Base-by-base conservation (phyloP, 2,329 filamentous ascomycete genomes). In the Sodiomyces alkalinus region DNA sequence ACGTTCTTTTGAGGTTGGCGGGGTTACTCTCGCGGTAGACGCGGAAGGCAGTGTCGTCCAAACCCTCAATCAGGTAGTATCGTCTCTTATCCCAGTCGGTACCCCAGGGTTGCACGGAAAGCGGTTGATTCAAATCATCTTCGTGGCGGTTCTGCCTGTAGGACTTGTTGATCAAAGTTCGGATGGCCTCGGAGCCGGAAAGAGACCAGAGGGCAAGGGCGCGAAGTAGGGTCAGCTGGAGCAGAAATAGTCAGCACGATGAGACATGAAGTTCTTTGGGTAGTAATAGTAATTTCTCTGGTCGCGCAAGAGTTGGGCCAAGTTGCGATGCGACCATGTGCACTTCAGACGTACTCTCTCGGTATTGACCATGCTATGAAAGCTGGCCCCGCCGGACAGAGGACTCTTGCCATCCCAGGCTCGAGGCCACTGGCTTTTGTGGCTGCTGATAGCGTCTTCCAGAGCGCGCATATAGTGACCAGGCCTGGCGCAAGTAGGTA, bases 11-110 rank as follows among this genome's bases (percentile, higher is more conserved):
- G 25, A 79, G 69, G 18, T 77, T 67, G 5, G 74, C 74, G 9
- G 82, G 79, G 44, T 92, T 92, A 53, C 81, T 87, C 54, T 98
- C 90, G 29, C 90, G 71, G 51, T 98, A 98, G 24, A 98, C 70
- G 37, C 90, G 73, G 52, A 98, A 98, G 36, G 80, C 70, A 4
- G 87, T 96, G 52, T 98, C 86, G 42, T 96, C 87, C 40, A 82
- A 71, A 9, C 90, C 90, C 54, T 98, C 90, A 36, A 98, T 71
- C 26, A 98, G 62, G 60, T 80, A 98, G 54, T 96, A 98, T 34
- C 85, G 75, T 31, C 90, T 75, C 60, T 90, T 92, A 42, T 93
- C 76, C 38, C 80, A 82, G 49, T 93, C 86, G 9, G 72, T 68
- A 7, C 86, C 86, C 86, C 86, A 94, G 4, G 83, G 74, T 47